Evolutionary conservation across 2,329 filamentous ascomycete genomes (phyloP), one percentile per base, ranked within the genome.

Genomic region (Graphilbum fragrans): DNA sequence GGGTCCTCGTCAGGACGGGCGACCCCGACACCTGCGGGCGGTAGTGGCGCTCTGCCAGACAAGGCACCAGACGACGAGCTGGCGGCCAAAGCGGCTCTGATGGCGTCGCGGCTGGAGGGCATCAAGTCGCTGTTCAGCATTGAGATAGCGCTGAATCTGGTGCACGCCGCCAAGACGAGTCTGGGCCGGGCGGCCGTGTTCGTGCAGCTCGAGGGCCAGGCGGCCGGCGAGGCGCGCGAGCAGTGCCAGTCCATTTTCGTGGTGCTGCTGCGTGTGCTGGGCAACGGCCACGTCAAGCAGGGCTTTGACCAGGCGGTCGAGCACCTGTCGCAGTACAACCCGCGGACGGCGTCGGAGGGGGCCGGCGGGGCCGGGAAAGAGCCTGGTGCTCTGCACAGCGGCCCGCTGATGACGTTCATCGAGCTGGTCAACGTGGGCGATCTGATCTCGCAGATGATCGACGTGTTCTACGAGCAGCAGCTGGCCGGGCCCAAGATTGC

Each of bases 401-500:
- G n/a, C n/a, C n/a, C 92, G 2, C 72, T 98, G 4, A 87, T 95
- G 36, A 95, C 86, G 1, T 98, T 98, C 54, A 77, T 98, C 46
- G 92, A 98, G 62, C 74, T 98, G 22, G 92, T 98, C 58, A 98
- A 98, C 56, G 90, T 98, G 1, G 92, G 92, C 44, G 92, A 98
- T 58, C 70, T 98, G 44, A 98, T 98, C 52, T 86, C 93, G 45
- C 92, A 98, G 59, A 98, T 98, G 92, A 78, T 98, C 44, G 92
- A 98, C 57, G 87, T 98, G 27, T 98, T 98, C 58, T 98, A 94
- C 62, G 84, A 94, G 57, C 92, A 96, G 62, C 92, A 98, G 63
- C 74, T 98, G 22, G 78, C 87, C 6, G 74, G 77, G 1, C 76
- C 83, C 14, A 84, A 84, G 53, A 79, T 98, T 41, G 83, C 83